phyloP scores from a whole-genome alignment of 345 rosid species.

The Lepidium africanum region DNA sequence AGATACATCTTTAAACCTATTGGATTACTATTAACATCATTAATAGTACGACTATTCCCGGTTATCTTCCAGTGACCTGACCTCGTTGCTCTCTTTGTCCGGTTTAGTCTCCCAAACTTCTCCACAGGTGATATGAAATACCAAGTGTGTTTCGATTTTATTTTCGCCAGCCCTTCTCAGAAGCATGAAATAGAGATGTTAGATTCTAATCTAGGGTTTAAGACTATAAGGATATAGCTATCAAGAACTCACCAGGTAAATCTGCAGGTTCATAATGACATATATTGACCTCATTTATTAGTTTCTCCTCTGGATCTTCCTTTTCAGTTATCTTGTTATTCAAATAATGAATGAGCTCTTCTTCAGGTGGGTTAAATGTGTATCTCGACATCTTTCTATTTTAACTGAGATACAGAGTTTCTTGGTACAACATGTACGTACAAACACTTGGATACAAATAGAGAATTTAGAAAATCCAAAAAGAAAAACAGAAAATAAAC shows the following conservation, averaged over 20 bases:
- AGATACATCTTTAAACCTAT: slow-evolving; percentile 26
- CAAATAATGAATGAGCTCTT: slow-evolving; percentile 17
- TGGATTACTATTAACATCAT: slow-evolving; percentile 11
- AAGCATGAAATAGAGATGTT: background rate
- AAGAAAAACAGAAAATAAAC: no score
- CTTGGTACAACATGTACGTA: no score
- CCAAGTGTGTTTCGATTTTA: slow-evolving; percentile 20
- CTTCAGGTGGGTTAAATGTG: slow-evolving; percentile 28
- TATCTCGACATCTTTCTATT: background rate
- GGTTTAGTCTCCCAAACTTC: no score
- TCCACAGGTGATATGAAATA: slow-evolving; percentile 19
- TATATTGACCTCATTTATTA: slow-evolving; percentile 19
- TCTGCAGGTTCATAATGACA: slow-evolving; percentile 16
- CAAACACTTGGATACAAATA: no score
- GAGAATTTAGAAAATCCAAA: no score
- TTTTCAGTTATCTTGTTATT: slow-evolving; percentile 17
- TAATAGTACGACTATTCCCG: slow-evolving; percentile 10
- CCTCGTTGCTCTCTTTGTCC: slow-evolving; percentile 15
- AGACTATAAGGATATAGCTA: no score
- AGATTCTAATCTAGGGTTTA: background rate
- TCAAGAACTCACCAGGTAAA: slow-evolving; percentile 6
- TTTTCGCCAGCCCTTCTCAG: slow-evolving; percentile 18
- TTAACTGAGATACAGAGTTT: no score
- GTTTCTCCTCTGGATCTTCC: slow-evolving; percentile 1
- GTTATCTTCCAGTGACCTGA: slow-evolving; percentile 27